A percentile compares a stretch with the other conserved stretches of the same genome.
These are phyloP conservation scores for Oryza meyeriana DNA, from an alignment of 176 grass and related monocot genomes.

Conservation along the genomic window DNA sequence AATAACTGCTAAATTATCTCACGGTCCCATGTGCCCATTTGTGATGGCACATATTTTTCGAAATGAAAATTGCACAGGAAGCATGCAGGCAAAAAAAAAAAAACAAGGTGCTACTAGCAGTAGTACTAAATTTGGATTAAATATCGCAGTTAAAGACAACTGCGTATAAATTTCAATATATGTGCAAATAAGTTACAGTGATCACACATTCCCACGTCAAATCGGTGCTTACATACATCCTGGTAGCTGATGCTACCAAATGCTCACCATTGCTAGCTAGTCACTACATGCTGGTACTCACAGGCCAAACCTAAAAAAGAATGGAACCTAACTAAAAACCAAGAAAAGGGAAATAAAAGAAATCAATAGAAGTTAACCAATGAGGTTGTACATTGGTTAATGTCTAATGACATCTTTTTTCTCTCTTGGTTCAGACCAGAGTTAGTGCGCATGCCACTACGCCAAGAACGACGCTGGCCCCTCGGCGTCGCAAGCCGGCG, in stretches of 20 bases:
- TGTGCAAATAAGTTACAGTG: constrained; percentile 39
- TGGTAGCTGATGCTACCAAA: constrained; percentile 7
- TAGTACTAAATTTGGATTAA: neutral
- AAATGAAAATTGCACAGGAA: neutral
- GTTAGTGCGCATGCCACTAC: constrained; percentile 40
- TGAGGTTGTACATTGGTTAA: constrained; percentile 8
- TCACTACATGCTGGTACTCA: neutral
- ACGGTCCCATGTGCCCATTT: neutral
- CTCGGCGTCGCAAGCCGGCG: constrained; percentile 26
- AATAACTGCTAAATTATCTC: neutral
- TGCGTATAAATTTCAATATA: constrained; percentile 18
- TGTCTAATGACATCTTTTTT: neutral
- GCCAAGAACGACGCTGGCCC: constrained; percentile 32
- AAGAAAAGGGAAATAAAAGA: neutral
- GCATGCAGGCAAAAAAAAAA: neutral
- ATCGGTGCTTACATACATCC: neutral
- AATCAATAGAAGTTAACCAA: constrained; percentile 7
- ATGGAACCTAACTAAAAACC: neutral
- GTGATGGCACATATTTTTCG: neutral
- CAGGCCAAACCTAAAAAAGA: constrained; percentile 30
- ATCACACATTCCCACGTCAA: neutral
- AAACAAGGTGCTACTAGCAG: neutral
- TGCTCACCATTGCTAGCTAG: neutral
- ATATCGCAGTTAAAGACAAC: neutral
- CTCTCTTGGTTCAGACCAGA: neutral